Base-by-base conservation (phyloP, 768 basidiomycete genomes). In the Phylloporus sp. region DNA sequence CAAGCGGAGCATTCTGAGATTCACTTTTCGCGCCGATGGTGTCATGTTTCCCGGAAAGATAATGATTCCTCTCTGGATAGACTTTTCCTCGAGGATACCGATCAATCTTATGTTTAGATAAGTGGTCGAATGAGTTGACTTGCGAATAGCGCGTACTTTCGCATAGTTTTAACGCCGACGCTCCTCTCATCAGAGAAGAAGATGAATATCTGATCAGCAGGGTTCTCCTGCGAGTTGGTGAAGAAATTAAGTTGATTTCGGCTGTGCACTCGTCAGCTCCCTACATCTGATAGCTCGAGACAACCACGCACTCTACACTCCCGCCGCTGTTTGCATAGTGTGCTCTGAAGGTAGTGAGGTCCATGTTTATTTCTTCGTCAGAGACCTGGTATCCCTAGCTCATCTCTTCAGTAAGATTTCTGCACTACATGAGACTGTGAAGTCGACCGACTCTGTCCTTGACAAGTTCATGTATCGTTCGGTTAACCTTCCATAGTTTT, bases 31-130 rank as follows among this genome's bases (percentile, higher is more conserved):
- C 12, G 97, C 97, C 8, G 94, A 91, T 9, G 95, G 91, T 10
- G 97, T 97, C 90, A 99, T 95, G 61, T 86, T 93, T 43, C 89
- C 91, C 7, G 93, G 86, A 73, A 94, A 98, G 55, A 99, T 91
- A 58, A 99, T 91, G 64, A 99, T 86, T 6, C 95, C 97, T 58
- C 87, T 80, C 62, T 85, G 81, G 45, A 97, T 97, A 52, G 79
- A 79, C 71, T 95, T 91, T 68, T 93, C 90, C 68, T 98, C 95
- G 47, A 99, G 77, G 59, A 95, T 92, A 54, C 78, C 77, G 47
- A 98, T 80, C 59, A 99, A 75, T 67, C 95, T 97, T 52, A 29
- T 4, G 23, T 4, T 16, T 13, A 15, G n/a, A 47, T 66, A 32
- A 64, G 59, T 35, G 26, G 13, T 18, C 13, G 49, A 23, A 56